These are phyloP conservation scores for Penicillium sp. DNA, from an alignment of 2,329 filamentous ascomycete genomes.

Conservation along the genomic window DNA sequence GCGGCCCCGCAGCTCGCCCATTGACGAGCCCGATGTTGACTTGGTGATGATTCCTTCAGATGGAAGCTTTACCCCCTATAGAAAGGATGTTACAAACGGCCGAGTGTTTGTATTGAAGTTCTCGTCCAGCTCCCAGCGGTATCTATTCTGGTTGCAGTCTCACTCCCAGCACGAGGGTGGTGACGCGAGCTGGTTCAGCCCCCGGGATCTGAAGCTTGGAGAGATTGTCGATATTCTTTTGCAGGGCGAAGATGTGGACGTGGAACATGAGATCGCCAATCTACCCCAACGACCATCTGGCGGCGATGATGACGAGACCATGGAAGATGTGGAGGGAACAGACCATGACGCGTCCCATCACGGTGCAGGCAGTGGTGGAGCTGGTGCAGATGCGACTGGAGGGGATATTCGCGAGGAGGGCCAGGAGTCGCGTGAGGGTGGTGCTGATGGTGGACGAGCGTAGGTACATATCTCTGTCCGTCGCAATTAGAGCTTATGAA, in stretches of 20 bases:
- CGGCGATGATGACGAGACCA: constrained; percentile 70
- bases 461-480: constrained; percentile 68
- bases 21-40: constrained; percentile 77
- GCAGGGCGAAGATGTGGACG: constrained; percentile 84
- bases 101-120: constrained; percentile 95
- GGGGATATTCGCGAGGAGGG: constrained; percentile 91
- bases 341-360: constrained; percentile 60
- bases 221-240: constrained; percentile 81
- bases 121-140: constrained; percentile 81
- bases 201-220: constrained; percentile 81
- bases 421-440: constrained; percentile 81
- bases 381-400: constrained; percentile 81
- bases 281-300: constrained; percentile 53
- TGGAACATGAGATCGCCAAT: constrained; percentile 68
- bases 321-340: constrained; percentile 71
- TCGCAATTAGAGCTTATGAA: constrained; percentile 11
- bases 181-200: constrained; percentile 77
- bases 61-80: constrained; percentile 81
- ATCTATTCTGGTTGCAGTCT: constrained; percentile 96
- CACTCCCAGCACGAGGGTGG: constrained; percentile 72
- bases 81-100: constrained; percentile 72
- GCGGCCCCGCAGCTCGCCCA: constrained; percentile 71
- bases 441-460: constrained; percentile 97
- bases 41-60: constrained; percentile 92
- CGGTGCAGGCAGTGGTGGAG: constrained; percentile 70